Conservation (phyloP, 306 rosid genomes). For the Ammopiptanthus mongolicus region DNA sequence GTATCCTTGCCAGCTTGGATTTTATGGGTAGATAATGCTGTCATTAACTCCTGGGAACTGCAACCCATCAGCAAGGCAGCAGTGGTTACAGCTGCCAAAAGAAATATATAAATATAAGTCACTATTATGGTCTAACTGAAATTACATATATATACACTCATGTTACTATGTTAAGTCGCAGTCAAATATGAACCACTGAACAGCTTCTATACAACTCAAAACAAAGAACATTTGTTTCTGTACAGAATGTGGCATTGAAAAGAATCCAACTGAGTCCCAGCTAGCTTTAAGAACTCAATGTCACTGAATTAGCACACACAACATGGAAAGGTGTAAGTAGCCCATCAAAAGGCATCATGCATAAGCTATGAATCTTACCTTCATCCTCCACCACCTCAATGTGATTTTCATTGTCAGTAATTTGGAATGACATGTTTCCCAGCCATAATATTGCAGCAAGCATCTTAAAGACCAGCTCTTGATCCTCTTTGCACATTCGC, state of each 20-base stretch:
- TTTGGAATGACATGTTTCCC: conserved; percentile 83
- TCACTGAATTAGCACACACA: neutral
- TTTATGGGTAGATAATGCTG: conserved; percentile 51
- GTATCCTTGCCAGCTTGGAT: conserved; percentile 60
- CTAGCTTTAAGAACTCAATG: neutral
- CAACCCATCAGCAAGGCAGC: conserved; percentile 84
- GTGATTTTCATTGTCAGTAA: conserved; percentile 61
- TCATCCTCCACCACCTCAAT: conserved; percentile 76
- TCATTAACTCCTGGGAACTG: conserved; percentile 56
- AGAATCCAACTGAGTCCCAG: neutral
- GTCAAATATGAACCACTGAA: conserved; percentile 9
- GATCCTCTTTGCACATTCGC: conserved; percentile 66
- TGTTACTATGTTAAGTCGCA: neutral
- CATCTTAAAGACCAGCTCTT: conserved; percentile 58
- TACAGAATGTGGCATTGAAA: neutral
- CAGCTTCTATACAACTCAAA: neutral
- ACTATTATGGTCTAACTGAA: conserved; percentile 6
- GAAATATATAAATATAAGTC: conserved; percentile 18
- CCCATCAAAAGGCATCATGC: conserved; percentile 4
- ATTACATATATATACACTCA: neutral
- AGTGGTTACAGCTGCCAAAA: conserved; percentile 59
- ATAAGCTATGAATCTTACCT: conserved; percentile 45
- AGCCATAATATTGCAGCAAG: conserved; percentile 84
- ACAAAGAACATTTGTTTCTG: neutral
- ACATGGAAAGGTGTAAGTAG: neutral